Evolutionary conservation across 495 filamentous ascomycete genomes (phyloP), one percentile per base, ranked within the genome.

Genomic region (Aspergillus heteromorphus): DNA sequence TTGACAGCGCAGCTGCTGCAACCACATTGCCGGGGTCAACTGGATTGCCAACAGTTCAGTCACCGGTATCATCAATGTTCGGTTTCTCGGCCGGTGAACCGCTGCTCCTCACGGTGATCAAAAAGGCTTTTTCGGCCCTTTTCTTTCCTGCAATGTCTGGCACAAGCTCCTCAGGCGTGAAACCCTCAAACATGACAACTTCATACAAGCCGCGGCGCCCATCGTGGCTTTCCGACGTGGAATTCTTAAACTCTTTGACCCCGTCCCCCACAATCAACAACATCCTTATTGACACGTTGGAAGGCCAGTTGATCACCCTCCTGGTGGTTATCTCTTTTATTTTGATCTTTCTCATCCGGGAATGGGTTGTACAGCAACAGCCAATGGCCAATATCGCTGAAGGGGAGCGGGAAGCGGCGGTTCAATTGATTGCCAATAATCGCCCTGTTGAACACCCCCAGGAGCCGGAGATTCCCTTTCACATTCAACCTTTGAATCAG

Each of bases 311-410:
- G 36, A 95, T 99, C 55, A 97, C 92, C 7, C 69, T 96, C 1
- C 73, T 92, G 13, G 88, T 97, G 29, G 92, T 99, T 6, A 77
- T 92, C 48, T 87, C 85, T 43, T 97, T 97, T 66, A 96, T 99
- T 48, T 72, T 99, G 29, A 84, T 99, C 38, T 97, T 99, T 59
- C 72, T 99, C 16, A 96, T 99, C 48, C 79, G 93, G 16, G 93
- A 99, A 71, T 99, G 95, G 83, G 93, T 99, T 36, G 91, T 97
- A 6, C 92, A 97, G 63, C 93, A 97, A 65, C 95, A 97, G 64
- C 92, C 91, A 9, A 87, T 87, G 55, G 76, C 79, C 30, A 80
- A 83, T 52, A 72, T 83, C 42, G 75, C 70, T 17, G 65, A 85
- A 70, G 70, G 81, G 62, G 70, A 82, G 61, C 60, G 75, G 23